These are phyloP conservation scores for Coniochaeta sp. DNA, from an alignment of 2,329 filamentous ascomycete genomes.

Conservation along the genomic window DNA sequence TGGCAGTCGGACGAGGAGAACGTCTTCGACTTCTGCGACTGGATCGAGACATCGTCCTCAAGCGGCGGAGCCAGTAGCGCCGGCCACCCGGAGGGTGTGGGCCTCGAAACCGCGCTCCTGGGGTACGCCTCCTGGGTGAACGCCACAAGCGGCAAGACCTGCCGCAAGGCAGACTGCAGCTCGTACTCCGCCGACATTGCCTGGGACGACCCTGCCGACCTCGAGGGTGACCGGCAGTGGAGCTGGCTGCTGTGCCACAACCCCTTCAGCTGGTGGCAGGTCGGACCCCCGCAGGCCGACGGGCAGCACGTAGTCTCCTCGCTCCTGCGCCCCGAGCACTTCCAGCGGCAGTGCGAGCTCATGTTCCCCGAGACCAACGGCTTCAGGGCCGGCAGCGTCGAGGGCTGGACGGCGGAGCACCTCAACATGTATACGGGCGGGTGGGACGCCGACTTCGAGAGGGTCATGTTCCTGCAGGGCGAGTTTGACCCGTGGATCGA, in stretches of 20 bases:
- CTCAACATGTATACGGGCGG: constrained; percentile 15
- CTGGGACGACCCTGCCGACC: constrained; percentile 28
- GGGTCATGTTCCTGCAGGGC: constrained; percentile 20
- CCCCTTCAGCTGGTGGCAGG: constrained; percentile 20
- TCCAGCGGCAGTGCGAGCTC: constrained; percentile 30
- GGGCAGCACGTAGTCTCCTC: constrained; percentile 10
- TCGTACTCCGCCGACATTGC: constrained; percentile 26
- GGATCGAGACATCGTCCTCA: constrained; percentile 18
- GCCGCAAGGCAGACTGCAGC: constrained; percentile 27
- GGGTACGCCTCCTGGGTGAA: constrained; percentile 33
- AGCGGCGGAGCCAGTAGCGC: neutral
- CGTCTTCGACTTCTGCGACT: constrained; percentile 30
- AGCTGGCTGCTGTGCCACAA: constrained; percentile 40
- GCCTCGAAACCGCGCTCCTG: constrained; percentile 29
- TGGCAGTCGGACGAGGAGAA: constrained; percentile 22
- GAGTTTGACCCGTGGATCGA: constrained; percentile 18
- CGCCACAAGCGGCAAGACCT: constrained; percentile 23
- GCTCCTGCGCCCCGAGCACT: constrained; percentile 11
- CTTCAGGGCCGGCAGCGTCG: constrained; percentile 7
- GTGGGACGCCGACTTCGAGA: constrained; percentile 16
- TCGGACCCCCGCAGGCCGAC: constrained; percentile 27
- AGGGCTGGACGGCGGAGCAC: constrained; percentile 11
- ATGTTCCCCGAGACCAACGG: constrained; percentile 28
- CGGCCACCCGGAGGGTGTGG: constrained; percentile 24
- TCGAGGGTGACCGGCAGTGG: constrained; percentile 32